A percentile compares a stretch with the other conserved stretches of the same genome.
Evolutionary conservation across 208 protist species (phyloP).

Genomic region (Dictyostelium gargantuum): DNA sequence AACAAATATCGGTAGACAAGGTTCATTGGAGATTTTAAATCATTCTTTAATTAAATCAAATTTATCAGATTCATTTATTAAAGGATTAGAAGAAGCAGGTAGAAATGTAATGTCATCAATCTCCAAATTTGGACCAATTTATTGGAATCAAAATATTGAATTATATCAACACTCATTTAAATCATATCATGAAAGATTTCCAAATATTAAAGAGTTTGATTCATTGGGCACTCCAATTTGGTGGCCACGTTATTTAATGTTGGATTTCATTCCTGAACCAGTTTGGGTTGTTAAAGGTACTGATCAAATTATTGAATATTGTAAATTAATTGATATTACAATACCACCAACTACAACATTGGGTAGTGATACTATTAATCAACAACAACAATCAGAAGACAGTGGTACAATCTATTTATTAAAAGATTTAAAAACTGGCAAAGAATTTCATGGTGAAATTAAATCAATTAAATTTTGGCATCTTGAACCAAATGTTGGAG

Average conservation of each 20-base stretch:
- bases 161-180: not conserved
- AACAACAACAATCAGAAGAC: not conserved
- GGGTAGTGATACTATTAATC: not conserved
- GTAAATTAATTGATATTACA: constrained; percentile 1
- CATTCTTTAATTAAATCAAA: not conserved
- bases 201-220: not conserved
- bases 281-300: not conserved
- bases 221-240: constrained; percentile 9
- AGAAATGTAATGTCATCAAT: constrained; percentile 14
- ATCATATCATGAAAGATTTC: constrained; percentile 24
- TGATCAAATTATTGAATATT: not conserved
- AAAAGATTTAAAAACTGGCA: not conserved
- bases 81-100: constrained; percentile 3
- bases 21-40: constrained; percentile 17
- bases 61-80: not conserved
- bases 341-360: not conserved
- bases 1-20: constrained; percentile 65
- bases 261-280: constrained; percentile 63
- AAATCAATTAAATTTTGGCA: constrained; percentile 47
- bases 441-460: constrained; percentile 23
- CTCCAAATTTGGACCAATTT: not conserved
- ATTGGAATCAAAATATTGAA: constrained; percentile 6
- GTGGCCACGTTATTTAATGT: constrained; percentile 67
- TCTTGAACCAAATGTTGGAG: constrained; percentile 63
- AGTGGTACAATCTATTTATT: not conserved